Evolutionary conservation across 495 filamentous ascomycete species (phyloP), one percentile per base, ranked within the genome.

Genomic region (Penicillium riverlandense): DNA sequence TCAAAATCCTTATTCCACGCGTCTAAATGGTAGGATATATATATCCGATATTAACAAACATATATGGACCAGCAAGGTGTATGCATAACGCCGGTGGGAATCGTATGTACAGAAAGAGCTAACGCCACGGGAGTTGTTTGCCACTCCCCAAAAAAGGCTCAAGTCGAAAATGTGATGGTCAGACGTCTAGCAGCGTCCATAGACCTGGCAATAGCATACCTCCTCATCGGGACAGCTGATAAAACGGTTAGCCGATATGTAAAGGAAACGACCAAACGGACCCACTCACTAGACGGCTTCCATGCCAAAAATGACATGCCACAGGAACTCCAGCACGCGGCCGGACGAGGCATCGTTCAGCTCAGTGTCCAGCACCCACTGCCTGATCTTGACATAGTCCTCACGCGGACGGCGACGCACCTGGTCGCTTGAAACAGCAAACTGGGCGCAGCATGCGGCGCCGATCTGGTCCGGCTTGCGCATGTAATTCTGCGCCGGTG

Each of bases 241-340:
- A 29, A 46, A 29, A 42, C 36, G 35, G 37, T 28, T 11, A 13
- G 7, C 29, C 12, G 11, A 31, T 11, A 40, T 4, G 22, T 22
- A 3, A 6, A 4, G 22, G 22, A 22, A 22, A 22, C 22, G 22
- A 22, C 3, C 22, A 22, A 6, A 22, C 32, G 10, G 9, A 6
- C 4, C 3, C 32, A 64, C 69, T 47, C 52, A 73, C 66, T 73
- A 73, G 14, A 75, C 61, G 4, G 66, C 59, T 12, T 63, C 47
- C 57, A 59, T 69, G 32, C 69, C 69, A 47, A 88, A 88, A 29
- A 88, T 69, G 44, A 75, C 78, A 57, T 83, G 82, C 81, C 82
- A 89, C 12, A 84, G 53, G 54, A 85, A 88, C 63, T 88, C 85
- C 77, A 82, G 83, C 1, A 85, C 74, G n/a, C 85, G 71, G 0